Conservation (phyloP, 1,284 basidiomycete genomes). For the Vanrija humicola region DNA sequence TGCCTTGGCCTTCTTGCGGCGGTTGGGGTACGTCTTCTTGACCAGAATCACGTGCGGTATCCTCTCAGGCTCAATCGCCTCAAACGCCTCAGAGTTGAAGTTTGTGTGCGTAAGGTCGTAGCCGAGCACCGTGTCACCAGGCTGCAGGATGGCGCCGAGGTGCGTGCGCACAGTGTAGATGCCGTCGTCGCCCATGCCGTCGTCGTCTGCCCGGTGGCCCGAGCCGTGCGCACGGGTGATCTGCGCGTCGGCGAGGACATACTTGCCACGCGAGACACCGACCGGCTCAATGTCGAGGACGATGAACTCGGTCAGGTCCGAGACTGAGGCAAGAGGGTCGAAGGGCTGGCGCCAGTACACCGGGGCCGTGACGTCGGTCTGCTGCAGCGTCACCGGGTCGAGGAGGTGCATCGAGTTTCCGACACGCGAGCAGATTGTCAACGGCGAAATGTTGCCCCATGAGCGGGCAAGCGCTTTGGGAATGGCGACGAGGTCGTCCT, state of each 20-base stretch:
- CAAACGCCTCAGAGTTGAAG: slow-evolving; percentile 87
- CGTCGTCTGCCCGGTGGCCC: slow-evolving; percentile 43
- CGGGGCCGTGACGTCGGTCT: slow-evolving; percentile 72
- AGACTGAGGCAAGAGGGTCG: slow-evolving; percentile 71
- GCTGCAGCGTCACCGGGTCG: slow-evolving; percentile 81
- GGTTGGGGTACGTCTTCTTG: slow-evolving; percentile 92
- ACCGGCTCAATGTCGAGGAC: slow-evolving; percentile 91
- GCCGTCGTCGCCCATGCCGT: slow-evolving; percentile 57
- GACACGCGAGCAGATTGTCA: slow-evolving; percentile 83
- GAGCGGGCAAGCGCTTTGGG: slow-evolving; percentile 74
- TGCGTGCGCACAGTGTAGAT: slow-evolving; percentile 97
- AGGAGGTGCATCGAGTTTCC: slow-evolving; percentile 88
- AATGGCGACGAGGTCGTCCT: slow-evolving; percentile 92
- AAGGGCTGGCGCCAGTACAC: slow-evolving; percentile 91
- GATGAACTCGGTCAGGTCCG: slow-evolving; percentile 90
- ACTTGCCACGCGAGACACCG: slow-evolving; percentile 64
- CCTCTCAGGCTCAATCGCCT: slow-evolving; percentile 65
- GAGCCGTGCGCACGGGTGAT: slow-evolving; percentile 75
- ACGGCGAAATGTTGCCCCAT: slow-evolving; percentile 80
- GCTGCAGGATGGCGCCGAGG: slow-evolving; percentile 89
- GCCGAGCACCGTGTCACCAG: slow-evolving; percentile 88
- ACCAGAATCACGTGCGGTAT: slow-evolving; percentile 91
- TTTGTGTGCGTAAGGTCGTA: slow-evolving; percentile 86
- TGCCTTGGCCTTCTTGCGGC: slow-evolving; percentile 82
- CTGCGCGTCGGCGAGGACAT: slow-evolving; percentile 87